A percentile compares a stretch with the other conserved stretches of the same genome.
Evolutionary conservation across 192 early-diverging fungal species (phyloP).

Genomic region (Kickxella alabastrina): DNA sequence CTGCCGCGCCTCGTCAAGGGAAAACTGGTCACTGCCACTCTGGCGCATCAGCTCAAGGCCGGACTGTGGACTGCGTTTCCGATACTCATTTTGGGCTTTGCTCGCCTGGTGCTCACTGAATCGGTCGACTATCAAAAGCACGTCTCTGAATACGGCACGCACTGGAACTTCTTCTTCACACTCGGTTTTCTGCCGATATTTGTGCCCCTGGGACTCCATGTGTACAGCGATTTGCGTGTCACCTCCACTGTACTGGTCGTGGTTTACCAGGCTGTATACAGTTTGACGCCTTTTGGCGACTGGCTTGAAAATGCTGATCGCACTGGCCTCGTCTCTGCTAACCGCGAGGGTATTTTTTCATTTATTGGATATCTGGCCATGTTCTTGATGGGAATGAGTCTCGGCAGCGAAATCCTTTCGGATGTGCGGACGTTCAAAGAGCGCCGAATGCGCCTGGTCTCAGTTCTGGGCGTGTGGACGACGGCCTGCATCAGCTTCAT

Average conservation of each 20-base stretch:
- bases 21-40: constrained; percentile 17
- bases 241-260: constrained; percentile 53
- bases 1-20: constrained; percentile 33
- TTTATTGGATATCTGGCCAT: constrained; percentile 82
- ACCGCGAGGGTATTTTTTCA: constrained; percentile 87
- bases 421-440: constrained; percentile 41
- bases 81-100: constrained; percentile 71
- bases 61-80: constrained; percentile 57
- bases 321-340: constrained; percentile 68
- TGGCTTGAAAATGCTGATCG: constrained; percentile 78
- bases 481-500: constrained; percentile 50
- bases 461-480: constrained; percentile 44
- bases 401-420: constrained; percentile 62
- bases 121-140: constrained; percentile 92
- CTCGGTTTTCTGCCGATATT: constrained; percentile 80
- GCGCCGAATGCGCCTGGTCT: constrained; percentile 48
- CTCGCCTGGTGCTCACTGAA: constrained; percentile 67
- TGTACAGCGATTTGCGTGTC: constrained; percentile 57
- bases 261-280: constrained; percentile 60
- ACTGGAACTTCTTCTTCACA: constrained; percentile 99
- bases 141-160: constrained; percentile 90
- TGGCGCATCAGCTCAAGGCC: constrained; percentile 48
- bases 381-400: constrained; percentile 71
- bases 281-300: constrained; percentile 55
- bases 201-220: constrained; percentile 58